Conservation (phyloP, 169 alveolate genomes). For the Eimeria acervulina region DNA sequence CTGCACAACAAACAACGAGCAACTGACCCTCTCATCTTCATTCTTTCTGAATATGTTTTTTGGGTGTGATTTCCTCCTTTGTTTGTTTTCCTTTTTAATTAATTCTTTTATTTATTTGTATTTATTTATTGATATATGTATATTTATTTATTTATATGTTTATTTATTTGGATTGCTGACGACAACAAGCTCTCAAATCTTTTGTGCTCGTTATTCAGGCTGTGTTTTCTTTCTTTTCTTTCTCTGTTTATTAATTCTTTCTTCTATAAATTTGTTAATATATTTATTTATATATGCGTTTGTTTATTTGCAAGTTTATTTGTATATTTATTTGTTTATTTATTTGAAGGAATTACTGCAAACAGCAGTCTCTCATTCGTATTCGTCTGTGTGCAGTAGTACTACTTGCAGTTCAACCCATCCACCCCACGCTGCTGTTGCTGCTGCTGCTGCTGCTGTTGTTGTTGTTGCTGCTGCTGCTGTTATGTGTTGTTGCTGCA, state of each 20-base stretch:
- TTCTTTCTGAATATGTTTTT: constrained; percentile 38
- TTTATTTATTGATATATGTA: too few species aligned
- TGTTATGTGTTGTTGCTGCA: not conserved
- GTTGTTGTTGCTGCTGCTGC: not conserved
- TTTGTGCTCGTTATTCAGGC: too few species aligned
- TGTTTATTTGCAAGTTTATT: too few species aligned
- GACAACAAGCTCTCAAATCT: not conserved
- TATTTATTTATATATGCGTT: too few species aligned
- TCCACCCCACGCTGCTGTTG: not conserved
- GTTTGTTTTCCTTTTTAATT: not conserved
- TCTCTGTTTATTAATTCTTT: too few species aligned
- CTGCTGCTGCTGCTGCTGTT: constrained; percentile 12
- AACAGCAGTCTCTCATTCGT: too few species aligned
- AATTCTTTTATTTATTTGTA: not conserved
- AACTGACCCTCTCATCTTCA: too few species aligned
- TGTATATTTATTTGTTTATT: not conserved
- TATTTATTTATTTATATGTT: not conserved
- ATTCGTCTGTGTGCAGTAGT: not conserved
- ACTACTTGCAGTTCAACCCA: not conserved
- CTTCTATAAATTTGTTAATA: not conserved
- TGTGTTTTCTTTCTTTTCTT: too few species aligned
- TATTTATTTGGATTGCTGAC: too few species aligned
- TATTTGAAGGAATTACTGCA: not conserved
- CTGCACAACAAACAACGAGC: too few species aligned
- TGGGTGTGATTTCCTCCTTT: not conserved